These are phyloP conservation scores for Blastobotrys muscicola DNA, from an alignment of 805 yeast genomes.

Conservation along the genomic window DNA sequence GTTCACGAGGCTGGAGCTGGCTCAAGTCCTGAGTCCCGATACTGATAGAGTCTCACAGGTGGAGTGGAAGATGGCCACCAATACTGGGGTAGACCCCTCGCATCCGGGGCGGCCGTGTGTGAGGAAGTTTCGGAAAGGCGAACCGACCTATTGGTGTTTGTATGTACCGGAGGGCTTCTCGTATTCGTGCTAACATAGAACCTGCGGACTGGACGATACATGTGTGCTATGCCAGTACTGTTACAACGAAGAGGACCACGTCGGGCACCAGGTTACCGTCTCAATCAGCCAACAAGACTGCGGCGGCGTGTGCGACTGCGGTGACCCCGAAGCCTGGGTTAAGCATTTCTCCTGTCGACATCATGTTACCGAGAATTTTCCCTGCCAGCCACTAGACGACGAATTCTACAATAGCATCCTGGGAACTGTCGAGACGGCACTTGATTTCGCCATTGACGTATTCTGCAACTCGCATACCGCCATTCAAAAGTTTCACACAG, in stretches of 20 bases:
- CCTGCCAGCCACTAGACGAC: slow-evolving; percentile 32
- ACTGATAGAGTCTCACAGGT: slow-evolving; percentile 3
- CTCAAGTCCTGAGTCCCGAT: not conserved
- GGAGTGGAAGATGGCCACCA: slow-evolving; percentile 17
- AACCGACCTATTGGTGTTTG: slow-evolving; percentile 67
- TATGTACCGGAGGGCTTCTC: slow-evolving; percentile 13
- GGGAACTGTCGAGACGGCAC: slow-evolving; percentile 17
- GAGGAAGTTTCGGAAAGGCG: slow-evolving; percentile 62
- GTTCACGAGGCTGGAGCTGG: not conserved
- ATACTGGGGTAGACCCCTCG: slow-evolving; percentile 23
- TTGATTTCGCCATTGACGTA: slow-evolving; percentile 28
- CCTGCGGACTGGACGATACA: slow-evolving; percentile 70
- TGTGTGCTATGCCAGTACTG: slow-evolving; percentile 78
- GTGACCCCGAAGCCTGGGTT: slow-evolving; percentile 80
- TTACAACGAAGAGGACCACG: slow-evolving; percentile 58
- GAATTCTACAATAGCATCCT: slow-evolving; percentile 33
- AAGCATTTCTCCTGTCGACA: slow-evolving; percentile 42
- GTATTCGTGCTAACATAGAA: slow-evolving; percentile 32
- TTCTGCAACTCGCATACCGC: slow-evolving; percentile 18
- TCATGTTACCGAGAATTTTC: slow-evolving; percentile 24
- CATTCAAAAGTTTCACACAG: slow-evolving; percentile 18
- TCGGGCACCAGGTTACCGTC: slow-evolving; percentile 61
- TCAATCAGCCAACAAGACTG: slow-evolving; percentile 49
- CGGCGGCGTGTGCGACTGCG: slow-evolving; percentile 84
- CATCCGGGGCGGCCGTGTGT: slow-evolving; percentile 70